Evolutionary conservation across 495 filamentous ascomycete species (phyloP), one percentile per base, ranked within the genome.

Genomic region (Articulospora tetracladia): DNA sequence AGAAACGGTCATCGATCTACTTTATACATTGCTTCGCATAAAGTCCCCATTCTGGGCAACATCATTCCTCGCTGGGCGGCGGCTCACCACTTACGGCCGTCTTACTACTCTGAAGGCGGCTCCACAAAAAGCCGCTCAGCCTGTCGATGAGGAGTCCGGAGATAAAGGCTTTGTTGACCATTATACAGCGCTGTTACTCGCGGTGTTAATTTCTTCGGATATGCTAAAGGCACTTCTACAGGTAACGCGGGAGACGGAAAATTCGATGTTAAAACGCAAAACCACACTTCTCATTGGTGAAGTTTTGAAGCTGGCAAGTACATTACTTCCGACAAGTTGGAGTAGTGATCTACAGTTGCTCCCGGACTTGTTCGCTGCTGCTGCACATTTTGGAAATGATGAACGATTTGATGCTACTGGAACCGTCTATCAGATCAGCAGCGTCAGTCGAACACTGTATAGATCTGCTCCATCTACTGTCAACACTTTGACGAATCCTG

Each of bases 1-100:
- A 66, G 89, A 78, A 75, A 89, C 75, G 8, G 76, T 97, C 46
- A 76, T 98, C 62, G 94, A 98, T 66, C 76, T 98, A 6, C 74
- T 98, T 44, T 97, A 93, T 70, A 91, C 93, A 58, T 83, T 97
- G 23, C 79, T 98, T 60, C 86, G 92, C 46, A 97, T 98, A 69
- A 97, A 96, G 67, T 86, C 92, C 22, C 94, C 94, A 6, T 93
- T 92, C 0, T 98, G 95, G 95, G 93, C 93, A 25, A 91, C 91
- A 0, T 95, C 92, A 20, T 98, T 96, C 68, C 81, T 98, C 48
- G 94, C 95, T 36, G 94, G 95, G 7, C 82, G 94, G 63, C 79
- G 95, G 55, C 82, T 98, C 32, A 98, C 94, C 17, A 98, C 91
- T 0, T 98, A 98, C 71, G 92, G 92, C 17, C 83, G 95, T 65